phyloP scores from a whole-genome alignment of 169 alveolate species.

The Plasmodium inui region DNA sequence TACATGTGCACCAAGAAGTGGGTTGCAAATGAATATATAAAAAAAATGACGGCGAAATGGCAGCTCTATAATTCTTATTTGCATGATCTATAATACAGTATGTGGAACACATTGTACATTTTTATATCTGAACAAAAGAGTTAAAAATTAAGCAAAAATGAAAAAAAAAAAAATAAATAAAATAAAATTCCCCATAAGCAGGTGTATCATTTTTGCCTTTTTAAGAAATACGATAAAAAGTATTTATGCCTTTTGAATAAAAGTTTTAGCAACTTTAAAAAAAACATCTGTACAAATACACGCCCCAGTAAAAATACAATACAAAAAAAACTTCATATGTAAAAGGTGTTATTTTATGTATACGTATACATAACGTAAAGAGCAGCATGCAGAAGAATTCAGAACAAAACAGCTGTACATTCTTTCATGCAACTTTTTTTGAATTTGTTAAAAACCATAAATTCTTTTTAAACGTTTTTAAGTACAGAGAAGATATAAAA shows the following conservation, averaged over 20 bases:
- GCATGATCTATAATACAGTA: neutral
- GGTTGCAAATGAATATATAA: neutral
- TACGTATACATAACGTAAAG: neutral
- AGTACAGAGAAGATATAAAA: neutral
- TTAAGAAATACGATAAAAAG: conserved; percentile 1
- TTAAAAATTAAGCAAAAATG: conserved; percentile 11
- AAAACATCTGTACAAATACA: neutral
- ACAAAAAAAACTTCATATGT: conserved; percentile 4
- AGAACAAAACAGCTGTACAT: conserved; percentile 30
- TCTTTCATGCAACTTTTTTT: conserved; percentile 20
- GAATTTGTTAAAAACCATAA: neutral
- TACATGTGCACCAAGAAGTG: conserved; percentile 2
- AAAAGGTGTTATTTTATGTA: neutral
- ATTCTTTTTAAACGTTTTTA: conserved; percentile 1
- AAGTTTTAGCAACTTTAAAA: conserved; percentile 7
- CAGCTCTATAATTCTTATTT: neutral
- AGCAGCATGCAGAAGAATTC: neutral
- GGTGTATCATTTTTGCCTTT: neutral
- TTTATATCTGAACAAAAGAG: neutral
- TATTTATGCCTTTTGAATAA: conserved; percentile 15
- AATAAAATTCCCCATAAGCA: neutral
- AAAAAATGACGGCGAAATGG: conserved; percentile 6
- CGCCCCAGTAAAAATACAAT: conserved; percentile 1
- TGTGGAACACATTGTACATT: conserved; percentile 10
- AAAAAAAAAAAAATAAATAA: neutral